Base-by-base conservation (phyloP, 345 rosid species). In the Adansonia digitata region DNA sequence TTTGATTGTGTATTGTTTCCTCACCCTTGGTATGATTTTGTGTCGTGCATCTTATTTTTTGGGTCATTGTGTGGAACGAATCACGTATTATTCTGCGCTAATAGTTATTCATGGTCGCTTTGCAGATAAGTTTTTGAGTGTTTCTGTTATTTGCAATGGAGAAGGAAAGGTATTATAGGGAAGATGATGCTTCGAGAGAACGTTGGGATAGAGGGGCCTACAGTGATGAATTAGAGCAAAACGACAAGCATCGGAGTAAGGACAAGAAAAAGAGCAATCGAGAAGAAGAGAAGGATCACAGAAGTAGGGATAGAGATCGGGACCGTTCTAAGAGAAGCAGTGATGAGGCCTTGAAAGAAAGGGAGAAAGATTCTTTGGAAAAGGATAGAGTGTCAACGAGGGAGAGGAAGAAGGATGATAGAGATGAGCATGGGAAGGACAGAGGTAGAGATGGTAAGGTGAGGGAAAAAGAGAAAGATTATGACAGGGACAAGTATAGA, bases 401-500 rank as follows among this genome's bases (percentile, higher is more conserved):
- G 73, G 85, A 84, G 13, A 75, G 81, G 78, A 79, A 81, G 76
- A 81, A 80, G 81, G 82, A 84, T 9, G 79, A 79, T 14, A 75
- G 83, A 46, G 82, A 80, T 13, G 83, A 78, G 22, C 75, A 75
- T 6, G 80, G 68, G 37, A 83, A 77, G 73, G 83, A 83, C 53
- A 78, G 86, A 65, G 68, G 53, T 63, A 81, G 72, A 70, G 83
- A 81, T 40, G 70, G 39, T 51, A 71, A 56, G 49, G 73, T 46
- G 11, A 79, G 82, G 40, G 82, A 81, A 24, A 85, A 77, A 35
- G 82, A 81, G 15, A 83, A 73, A 35, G 86, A 81, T 46, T 69
- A 76, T 75, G 87, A 81, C 49, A 79, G 84, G 67, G 91, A 84
- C 57, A 87, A 79, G 65, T 73, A 70, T 72, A 85, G 85, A 72